phyloP scores from a whole-genome alignment of 2,329 filamentous ascomycete genomes.

The Annulohypoxylon truncatum region DNA sequence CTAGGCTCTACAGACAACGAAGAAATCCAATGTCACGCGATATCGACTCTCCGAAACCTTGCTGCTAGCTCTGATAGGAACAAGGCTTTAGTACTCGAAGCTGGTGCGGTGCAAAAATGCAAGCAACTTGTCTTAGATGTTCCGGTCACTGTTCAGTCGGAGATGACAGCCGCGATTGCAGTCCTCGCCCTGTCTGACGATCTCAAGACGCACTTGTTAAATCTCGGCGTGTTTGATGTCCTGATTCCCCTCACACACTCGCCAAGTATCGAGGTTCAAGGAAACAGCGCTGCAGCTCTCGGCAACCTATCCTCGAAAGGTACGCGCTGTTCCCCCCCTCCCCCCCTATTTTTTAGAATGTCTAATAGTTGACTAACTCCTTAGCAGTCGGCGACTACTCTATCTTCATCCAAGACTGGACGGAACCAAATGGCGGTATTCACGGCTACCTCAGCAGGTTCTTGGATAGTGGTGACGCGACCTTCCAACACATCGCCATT shows the following conservation, averaged over 20 bases:
- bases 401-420: conserved; percentile 95
- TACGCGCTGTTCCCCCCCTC: conserved; percentile 55
- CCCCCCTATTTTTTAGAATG: background rate
- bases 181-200: conserved; percentile 96
- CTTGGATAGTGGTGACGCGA: conserved; percentile 91
- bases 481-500: conserved; percentile 98
- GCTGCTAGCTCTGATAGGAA: conserved; percentile 97
- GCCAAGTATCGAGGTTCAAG: conserved; percentile 96
- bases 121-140: conserved; percentile 96
- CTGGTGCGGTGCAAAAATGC: conserved; percentile 97
- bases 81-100: conserved; percentile 96
- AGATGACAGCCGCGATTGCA: conserved; percentile 99
- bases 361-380: conserved; percentile 25
- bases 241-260: conserved; percentile 95
- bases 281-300: conserved; percentile 94
- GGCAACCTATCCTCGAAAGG: conserved; percentile 98
- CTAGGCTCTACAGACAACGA: conserved; percentile 97
- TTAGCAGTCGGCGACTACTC: conserved; percentile 89
- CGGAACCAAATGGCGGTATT: conserved; percentile 90
- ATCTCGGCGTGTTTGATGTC: conserved; percentile 94
- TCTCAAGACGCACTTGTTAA: conserved; percentile 89
- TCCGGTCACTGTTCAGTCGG: conserved; percentile 92
- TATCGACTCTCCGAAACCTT: conserved; percentile 94
- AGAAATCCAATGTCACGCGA: conserved; percentile 98
- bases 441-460: conserved; percentile 95